phyloP scores from a whole-genome alignment of 2,329 filamentous ascomycete species.

The Elsinoe necatrix region DNA sequence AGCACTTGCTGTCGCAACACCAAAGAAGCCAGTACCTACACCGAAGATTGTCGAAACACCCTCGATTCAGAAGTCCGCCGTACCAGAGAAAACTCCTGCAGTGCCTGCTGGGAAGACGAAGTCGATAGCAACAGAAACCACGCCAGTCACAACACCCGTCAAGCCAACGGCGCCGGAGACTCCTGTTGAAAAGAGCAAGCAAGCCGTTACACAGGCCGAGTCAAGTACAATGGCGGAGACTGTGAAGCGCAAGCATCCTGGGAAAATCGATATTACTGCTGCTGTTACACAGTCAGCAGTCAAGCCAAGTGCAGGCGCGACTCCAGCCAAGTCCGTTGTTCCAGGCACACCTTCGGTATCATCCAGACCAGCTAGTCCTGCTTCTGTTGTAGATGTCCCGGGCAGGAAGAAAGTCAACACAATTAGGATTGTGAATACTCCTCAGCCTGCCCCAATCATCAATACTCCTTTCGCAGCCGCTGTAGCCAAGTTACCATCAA shows the following conservation, averaged over 20 bases:
- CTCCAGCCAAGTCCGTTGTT: slow-evolving; percentile 26
- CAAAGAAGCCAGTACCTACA: not conserved
- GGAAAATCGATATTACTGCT: slow-evolving; percentile 41
- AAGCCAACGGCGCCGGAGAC: not conserved
- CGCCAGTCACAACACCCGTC: not conserved
- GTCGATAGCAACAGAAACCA: not conserved
- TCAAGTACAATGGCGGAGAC: not conserved
- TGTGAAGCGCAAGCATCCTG: slow-evolving; percentile 31
- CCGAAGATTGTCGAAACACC: slow-evolving; percentile 3
- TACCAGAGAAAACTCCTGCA: not conserved
- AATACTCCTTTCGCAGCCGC: slow-evolving; percentile 22
- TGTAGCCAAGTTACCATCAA: slow-evolving; percentile 36
- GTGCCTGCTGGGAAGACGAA: not conserved
- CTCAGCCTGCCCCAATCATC: slow-evolving; percentile 41
- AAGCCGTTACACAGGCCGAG: not conserved
- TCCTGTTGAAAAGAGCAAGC: slow-evolving; percentile 25
- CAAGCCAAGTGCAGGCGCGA: slow-evolving; percentile 23
- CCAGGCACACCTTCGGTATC: slow-evolving; percentile 28
- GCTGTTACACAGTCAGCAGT: slow-evolving; percentile 26
- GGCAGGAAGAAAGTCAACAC: slow-evolving; percentile 50
- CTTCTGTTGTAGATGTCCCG: slow-evolving; percentile 38
- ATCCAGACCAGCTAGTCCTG: slow-evolving; percentile 40
- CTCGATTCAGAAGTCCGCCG: not conserved
- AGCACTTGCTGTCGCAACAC: slow-evolving; percentile 14
- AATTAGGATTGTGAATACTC: slow-evolving; percentile 59